Base-by-base conservation (phyloP, 495 filamentous ascomycete species). In the Xylona heveae region DNA sequence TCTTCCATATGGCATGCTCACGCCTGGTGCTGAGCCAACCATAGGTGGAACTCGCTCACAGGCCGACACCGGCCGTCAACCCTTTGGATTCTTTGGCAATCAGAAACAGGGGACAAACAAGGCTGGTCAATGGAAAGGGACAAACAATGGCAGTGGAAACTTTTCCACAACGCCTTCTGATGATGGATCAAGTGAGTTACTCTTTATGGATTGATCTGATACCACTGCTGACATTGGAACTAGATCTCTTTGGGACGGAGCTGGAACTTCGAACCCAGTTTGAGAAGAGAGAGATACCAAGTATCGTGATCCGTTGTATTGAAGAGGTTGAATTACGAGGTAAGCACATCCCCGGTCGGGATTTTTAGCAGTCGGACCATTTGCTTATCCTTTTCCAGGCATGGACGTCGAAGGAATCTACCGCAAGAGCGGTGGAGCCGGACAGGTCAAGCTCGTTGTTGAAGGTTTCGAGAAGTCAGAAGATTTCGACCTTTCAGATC, bases 351-450 rank as follows among this genome's bases (percentile, higher is more conserved):
- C 8, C 10, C 23, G 19, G 18, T 25, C 14, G 10, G 0, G 14
- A 18, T 19, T 6, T 13, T 33, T 24, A 8, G 29, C 15, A 7
- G 18, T 22, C 37, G 27, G 29, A 36, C 28, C 19, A 34, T 37
- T 30, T 38, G 36, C 35, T 29, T 24, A 22, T 35, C n/a, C 2
- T 15, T 13, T n/a, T n/a, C n/a, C 34, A 71, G 88, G 88, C 26
- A 94, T 99, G 83, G 83, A 95, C 46, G 66, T 90, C 47, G 85
- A 95, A 54, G 90, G 90, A 31, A 91, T 99, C 41, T 99, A 99
- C 58, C 73, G 90, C 39, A 99, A 99, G 59, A 85, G 81, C 20
- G 90, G 90, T 30, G 85, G 84, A 42, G 74, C 74, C 34, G 74
- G 74, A 1, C 78, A 81, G 39, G 75, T 90, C 49, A 88, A 91